A percentile compares a stretch with the other conserved stretches of the same genome.
phyloP scores from a whole-genome alignment of 768 basidiomycete genomes.

The Pluteus cervinus region DNA sequence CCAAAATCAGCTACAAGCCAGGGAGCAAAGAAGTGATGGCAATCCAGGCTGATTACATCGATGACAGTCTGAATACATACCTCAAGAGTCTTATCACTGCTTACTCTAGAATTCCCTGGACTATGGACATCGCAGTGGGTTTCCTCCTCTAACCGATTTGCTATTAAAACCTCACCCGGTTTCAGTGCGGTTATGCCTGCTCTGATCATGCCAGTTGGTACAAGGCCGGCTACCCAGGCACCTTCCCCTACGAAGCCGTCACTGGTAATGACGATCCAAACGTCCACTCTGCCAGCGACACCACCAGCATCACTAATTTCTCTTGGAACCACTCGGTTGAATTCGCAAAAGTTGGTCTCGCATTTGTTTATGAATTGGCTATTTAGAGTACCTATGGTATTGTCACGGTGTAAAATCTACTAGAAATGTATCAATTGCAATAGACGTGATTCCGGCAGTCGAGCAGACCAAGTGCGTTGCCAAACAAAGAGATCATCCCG shows the following conservation, averaged over 20 bases:
- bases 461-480: no score
- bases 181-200: slow-evolving; percentile 33
- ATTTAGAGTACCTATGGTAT: slow-evolving; percentile 8
- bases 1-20: slow-evolving; percentile 33
- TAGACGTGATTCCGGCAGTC: no score
- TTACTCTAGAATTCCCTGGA: slow-evolving; percentile 31
- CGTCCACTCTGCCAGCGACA: slow-evolving; percentile 37
- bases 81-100: slow-evolving; percentile 32
- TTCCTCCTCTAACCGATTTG: not conserved
- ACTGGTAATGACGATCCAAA: slow-evolving; percentile 37
- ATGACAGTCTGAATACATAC: slow-evolving; percentile 35
- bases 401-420: not conserved
- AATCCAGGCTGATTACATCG: slow-evolving; percentile 33
- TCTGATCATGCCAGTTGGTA: slow-evolving; percentile 45
- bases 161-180: not conserved
- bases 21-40: slow-evolving; percentile 37
- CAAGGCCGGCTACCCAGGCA: slow-evolving; percentile 31
- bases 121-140: slow-evolving; percentile 31
- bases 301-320: slow-evolving; percentile 40
- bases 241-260: slow-evolving; percentile 38
- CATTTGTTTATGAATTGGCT: slow-evolving; percentile 49
- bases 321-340: slow-evolving; percentile 46
- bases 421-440: no score
- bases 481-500: no score
- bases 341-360: slow-evolving; percentile 55